phyloP scores from a whole-genome alignment of 768 basidiomycete genomes.

The Lentinula edodes region DNA sequence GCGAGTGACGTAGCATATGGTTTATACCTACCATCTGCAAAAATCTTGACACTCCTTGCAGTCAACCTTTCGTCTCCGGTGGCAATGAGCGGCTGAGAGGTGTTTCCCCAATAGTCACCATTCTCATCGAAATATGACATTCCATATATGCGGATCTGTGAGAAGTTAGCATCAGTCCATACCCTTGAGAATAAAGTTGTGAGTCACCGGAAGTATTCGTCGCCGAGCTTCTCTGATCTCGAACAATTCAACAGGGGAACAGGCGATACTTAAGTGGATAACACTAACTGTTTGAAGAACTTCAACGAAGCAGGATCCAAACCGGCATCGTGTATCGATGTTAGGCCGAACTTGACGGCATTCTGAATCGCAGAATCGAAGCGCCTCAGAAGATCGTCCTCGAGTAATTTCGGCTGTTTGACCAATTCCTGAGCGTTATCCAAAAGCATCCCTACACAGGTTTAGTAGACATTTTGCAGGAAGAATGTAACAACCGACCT shows the following conservation, averaged over 20 bases:
- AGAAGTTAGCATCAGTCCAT: constrained; percentile 5
- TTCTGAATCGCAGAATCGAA: constrained; percentile 62
- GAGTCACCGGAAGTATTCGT: constrained; percentile 54
- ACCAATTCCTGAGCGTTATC: constrained; percentile 86
- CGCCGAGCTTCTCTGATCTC: constrained; percentile 52
- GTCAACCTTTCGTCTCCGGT: constrained; percentile 59
- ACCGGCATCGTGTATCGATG: constrained; percentile 84
- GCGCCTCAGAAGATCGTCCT: constrained; percentile 52
- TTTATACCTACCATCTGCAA: constrained; percentile 52
- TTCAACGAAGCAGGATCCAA: constrained; percentile 61
- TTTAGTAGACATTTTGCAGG: constrained; percentile 1
- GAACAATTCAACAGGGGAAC: constrained; percentile 7
- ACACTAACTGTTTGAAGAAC: constrained; percentile 62
- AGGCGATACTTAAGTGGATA: neutral
- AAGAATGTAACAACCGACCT: constrained; percentile 34
- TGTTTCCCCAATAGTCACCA: constrained; percentile 71
- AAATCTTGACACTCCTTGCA: constrained; percentile 74
- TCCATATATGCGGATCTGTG: constrained; percentile 72
- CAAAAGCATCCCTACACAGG: constrained; percentile 51
- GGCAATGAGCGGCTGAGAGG: constrained; percentile 45
- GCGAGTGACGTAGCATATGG: constrained; percentile 2
- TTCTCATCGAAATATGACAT: constrained; percentile 70
- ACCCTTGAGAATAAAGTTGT: neutral
- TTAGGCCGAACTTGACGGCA: constrained; percentile 68
- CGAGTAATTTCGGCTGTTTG: constrained; percentile 55